phyloP scores from a whole-genome alignment of 371 early-diverging fungal genomes.

The Dinochytrium kinnereticum region DNA sequence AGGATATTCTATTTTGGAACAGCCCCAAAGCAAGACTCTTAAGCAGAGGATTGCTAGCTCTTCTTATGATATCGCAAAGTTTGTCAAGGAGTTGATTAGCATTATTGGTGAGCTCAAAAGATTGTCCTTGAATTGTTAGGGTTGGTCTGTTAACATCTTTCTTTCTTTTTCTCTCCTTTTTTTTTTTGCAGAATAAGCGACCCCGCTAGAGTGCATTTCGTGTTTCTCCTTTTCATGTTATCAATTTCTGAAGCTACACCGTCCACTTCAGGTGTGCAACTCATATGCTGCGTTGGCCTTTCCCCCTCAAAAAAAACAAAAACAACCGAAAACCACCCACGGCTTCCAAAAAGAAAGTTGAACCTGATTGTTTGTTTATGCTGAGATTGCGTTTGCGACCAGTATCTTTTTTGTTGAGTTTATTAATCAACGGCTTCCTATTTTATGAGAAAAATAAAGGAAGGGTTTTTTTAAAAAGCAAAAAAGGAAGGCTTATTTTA shows the following conservation, averaged over 20 bases:
- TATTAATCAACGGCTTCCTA: no score
- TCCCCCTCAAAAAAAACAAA: background rate
- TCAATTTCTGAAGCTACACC: no score
- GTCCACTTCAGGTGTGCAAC: background rate
- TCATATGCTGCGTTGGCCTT: background rate
- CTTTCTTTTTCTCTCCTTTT: background rate
- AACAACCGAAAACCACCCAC: no score
- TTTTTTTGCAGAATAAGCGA: background rate
- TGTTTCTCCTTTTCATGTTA: background rate
- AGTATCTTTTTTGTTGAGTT: no score
- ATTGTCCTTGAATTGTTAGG: no score
- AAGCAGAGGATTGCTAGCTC: conserved; percentile 87
- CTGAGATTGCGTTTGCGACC: no score
- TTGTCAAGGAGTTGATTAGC: conserved; percentile 48
- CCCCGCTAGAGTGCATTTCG: background rate
- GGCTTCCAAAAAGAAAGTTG: no score
- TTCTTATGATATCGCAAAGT: conserved; percentile 88
- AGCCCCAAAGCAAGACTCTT: conserved; percentile 58
- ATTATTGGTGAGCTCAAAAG: conserved; percentile 38
- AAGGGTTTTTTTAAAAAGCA: no score
- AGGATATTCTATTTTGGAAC: conserved; percentile 56
- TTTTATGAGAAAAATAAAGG: no score
- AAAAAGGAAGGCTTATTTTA: no score
- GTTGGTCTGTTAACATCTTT: no score
- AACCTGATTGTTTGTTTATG: no score